A percentile compares a stretch with the other conserved stretches of the same genome.
Evolutionary conservation across 805 yeast genomes (phyloP).

Genomic region (Barnettozyma botsteinii): DNA sequence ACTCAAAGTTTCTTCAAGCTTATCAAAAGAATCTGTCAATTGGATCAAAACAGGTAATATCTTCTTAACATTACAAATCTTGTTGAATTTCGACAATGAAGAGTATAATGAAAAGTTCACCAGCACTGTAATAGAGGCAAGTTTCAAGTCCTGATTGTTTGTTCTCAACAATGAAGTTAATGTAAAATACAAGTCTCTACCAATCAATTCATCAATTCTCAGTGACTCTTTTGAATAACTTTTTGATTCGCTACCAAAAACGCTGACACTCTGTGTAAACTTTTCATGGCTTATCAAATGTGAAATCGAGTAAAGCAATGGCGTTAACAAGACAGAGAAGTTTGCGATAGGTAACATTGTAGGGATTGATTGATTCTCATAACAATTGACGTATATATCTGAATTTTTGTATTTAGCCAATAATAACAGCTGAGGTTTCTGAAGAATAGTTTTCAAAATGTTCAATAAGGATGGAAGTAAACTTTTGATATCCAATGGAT

Average conservation of each 20-base stretch:
- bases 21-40: slow-evolving; percentile 17
- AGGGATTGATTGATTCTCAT: slow-evolving; percentile 15
- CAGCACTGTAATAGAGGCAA: slow-evolving; percentile 17
- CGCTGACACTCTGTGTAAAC: slow-evolving; percentile 2
- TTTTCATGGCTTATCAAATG: slow-evolving; percentile 16
- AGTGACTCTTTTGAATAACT: slow-evolving; percentile 4
- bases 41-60: slow-evolving; percentile 22
- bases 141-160: slow-evolving; percentile 18
- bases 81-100: slow-evolving; percentile 7
- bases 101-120: slow-evolving; percentile 19
- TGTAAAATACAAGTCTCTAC: slow-evolving; percentile 15
- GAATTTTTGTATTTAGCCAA: slow-evolving; percentile 1
- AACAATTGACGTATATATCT: slow-evolving; percentile 12
- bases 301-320: slow-evolving; percentile 19
- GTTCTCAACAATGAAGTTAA: slow-evolving; percentile 20
- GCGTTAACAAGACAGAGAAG: slow-evolving; percentile 15
- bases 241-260: too few species aligned
- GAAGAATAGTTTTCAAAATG: slow-evolving; percentile 8
- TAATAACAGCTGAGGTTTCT: slow-evolving; percentile 6
- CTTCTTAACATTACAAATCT: slow-evolving; percentile 15
- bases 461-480: slow-evolving; percentile 11
- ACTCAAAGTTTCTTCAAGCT: slow-evolving; percentile 5
- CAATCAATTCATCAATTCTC: slow-evolving; percentile 16
- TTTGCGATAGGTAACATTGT: slow-evolving; percentile 15
- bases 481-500: slow-evolving; percentile 12